Evolutionary conservation across 164 flowering plant genomes (phyloP), one percentile per base, ranked within the genome.

Genomic region (Piper betle): DNA sequence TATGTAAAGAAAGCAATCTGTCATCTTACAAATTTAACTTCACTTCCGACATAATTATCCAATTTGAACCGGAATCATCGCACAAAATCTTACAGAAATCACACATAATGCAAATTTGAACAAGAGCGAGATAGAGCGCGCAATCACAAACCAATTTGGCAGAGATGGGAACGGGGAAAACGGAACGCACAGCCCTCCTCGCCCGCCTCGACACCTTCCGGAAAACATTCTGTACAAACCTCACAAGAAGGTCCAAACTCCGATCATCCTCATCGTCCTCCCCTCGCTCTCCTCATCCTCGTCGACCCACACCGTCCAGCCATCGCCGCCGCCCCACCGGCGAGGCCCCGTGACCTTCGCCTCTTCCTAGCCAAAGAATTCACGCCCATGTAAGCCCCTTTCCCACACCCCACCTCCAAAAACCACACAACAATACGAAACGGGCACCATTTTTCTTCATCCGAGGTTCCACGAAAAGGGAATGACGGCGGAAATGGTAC

Each of bases 151-250:
- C 98, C 86, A 91, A 61, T 69, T 81, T 74, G 18, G 84, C 68
- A 3, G 96, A 74, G 52, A 91, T 81, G 10, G 86, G 63, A 18
- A 72, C 19, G 4, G 96, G 98, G 37, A 91, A 69, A 67, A 91
- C 90, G 8, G 91, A 86, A 57, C 94, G 84, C 1, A 84, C 91
- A 18, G 96, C 90, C 70, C 75, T 85, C 66, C 92, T 69, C 2
- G 95, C 91, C 62, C 81, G 75, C 65, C 67, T 73, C 9, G 98
- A 86, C 37, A 88, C 50, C 76, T 88, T 91, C 69, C 73, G 74
- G 71, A 91, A 91, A 52, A 88, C 72, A 68, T 82, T 91, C 65
- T 88, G 77, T 25, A 88, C 68, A 69, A 91, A 88, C 67, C 75
- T 71, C 59, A 85, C 79, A 41, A 91, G 71, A 40, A 88, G 78